Conservation (phyloP, 176 grass and related monocot species). For the Carex cristatella region DNA sequence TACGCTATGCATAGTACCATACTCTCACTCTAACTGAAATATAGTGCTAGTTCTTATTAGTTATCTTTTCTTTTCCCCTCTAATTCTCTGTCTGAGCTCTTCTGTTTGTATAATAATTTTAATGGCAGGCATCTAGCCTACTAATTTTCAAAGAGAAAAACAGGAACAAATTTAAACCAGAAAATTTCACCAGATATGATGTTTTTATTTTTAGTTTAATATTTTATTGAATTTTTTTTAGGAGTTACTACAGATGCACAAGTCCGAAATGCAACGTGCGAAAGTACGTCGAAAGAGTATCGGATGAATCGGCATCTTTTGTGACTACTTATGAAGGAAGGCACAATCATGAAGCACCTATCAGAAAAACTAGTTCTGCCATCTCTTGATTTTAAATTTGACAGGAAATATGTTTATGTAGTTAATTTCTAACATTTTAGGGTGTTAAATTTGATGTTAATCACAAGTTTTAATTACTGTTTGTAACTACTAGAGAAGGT, state of each 20-base stretch:
- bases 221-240: slow-evolving; percentile 19
- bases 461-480: not conserved
- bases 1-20: no score
- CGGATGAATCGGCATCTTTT: slow-evolving; percentile 34
- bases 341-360: slow-evolving; percentile 44
- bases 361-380: slow-evolving; percentile 7
- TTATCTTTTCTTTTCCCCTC: not conserved
- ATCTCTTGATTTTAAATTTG: slow-evolving; percentile 11
- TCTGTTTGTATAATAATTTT: not conserved
- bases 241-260: slow-evolving; percentile 48
- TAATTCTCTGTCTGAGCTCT: not conserved
- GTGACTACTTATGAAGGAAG: slow-evolving; percentile 52
- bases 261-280: slow-evolving; percentile 38
- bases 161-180: not conserved
- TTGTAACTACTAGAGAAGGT: not conserved
- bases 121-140: not conserved
- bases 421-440: not conserved
- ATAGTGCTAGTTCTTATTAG: not conserved
- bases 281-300: slow-evolving; percentile 45
- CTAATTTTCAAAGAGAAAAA: not conserved
- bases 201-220: not conserved
- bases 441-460: not conserved
- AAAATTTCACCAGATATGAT: not conserved
- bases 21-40: not conserved
- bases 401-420: not conserved